phyloP scores from a whole-genome alignment of 2,329 filamentous ascomycete species.

The Fonsecaea multimorphosa region DNA sequence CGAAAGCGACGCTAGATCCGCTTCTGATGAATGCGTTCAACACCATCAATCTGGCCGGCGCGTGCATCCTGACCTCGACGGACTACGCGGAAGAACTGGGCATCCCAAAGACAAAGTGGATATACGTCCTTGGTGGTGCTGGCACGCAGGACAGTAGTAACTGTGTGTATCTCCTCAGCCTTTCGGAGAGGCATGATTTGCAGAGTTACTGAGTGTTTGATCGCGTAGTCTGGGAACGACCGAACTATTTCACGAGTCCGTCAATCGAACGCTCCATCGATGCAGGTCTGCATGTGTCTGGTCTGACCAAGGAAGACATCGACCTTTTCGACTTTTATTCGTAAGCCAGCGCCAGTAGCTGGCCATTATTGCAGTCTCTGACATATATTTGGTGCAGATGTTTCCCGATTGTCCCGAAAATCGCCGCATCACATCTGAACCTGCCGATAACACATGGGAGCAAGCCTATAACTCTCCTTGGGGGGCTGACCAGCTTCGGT shows the following conservation, averaged over 20 bases:
- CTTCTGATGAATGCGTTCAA: constrained; percentile 76
- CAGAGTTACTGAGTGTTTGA: constrained; percentile 14
- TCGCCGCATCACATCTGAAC: constrained; percentile 66
- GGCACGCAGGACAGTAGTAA: constrained; percentile 63
- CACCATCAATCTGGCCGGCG: constrained; percentile 68
- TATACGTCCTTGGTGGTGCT: constrained; percentile 69
- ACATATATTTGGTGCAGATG: constrained; percentile 54
- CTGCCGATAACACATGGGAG: constrained; percentile 54
- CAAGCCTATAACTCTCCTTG: constrained; percentile 66
- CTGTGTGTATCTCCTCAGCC: constrained; percentile 50
- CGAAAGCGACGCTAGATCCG: constrained; percentile 58
- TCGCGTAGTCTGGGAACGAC: constrained; percentile 65
- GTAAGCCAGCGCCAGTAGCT: constrained; percentile 41
- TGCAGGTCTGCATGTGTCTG: constrained; percentile 57
- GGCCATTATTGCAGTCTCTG: background rate
- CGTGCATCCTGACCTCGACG: constrained; percentile 65
- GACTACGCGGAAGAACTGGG: constrained; percentile 61
- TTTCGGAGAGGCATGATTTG: background rate
- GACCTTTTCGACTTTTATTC: constrained; percentile 70
- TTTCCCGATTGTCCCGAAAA: constrained; percentile 72
- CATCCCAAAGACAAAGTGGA: constrained; percentile 63
- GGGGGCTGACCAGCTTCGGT: constrained; percentile 71
- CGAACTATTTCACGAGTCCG: constrained; percentile 63
- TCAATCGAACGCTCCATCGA: constrained; percentile 65
- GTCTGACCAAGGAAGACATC: constrained; percentile 58